These are phyloP conservation scores for Pouteria campechiana DNA, from an alignment of 179 eudicot genomes.

Conservation along the genomic window DNA sequence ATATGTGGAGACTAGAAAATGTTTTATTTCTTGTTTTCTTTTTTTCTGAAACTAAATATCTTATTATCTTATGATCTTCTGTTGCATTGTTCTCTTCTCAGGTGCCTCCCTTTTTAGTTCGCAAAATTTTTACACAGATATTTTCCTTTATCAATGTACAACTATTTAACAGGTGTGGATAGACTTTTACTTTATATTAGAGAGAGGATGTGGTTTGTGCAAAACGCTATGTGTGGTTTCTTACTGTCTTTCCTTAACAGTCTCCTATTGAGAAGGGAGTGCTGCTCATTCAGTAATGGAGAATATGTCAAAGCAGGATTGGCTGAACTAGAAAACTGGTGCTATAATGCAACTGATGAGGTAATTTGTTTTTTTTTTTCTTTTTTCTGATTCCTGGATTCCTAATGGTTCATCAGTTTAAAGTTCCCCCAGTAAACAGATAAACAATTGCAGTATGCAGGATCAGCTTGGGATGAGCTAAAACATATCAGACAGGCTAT, in stretches of 20 bases:
- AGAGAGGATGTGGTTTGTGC: background rate
- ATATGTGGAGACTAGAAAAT: too few species aligned
- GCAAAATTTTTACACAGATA: constrained; percentile 69
- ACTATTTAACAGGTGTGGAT: constrained; percentile 71
- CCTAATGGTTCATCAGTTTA: background rate
- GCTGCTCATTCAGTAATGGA: constrained; percentile 64
- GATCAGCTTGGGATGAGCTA: constrained; percentile 87
- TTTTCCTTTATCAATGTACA: constrained; percentile 87
- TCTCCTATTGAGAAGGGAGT: constrained; percentile 53
- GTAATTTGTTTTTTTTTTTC: constrained; percentile 8
- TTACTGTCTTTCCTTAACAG: constrained; percentile 18
- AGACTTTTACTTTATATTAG: background rate
- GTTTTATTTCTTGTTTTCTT: too few species aligned
- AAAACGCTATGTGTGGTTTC: too few species aligned
- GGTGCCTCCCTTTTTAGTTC: constrained; percentile 80
- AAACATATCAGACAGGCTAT: constrained; percentile 88
- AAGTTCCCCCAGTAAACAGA: constrained; percentile 6
- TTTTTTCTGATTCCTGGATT: background rate
- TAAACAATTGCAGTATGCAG: constrained; percentile 51
- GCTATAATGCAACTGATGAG: constrained; percentile 51
- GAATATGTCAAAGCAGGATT: constrained; percentile 65
- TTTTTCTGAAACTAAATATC: too few species aligned
- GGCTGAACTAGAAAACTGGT: constrained; percentile 60
- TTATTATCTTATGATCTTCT: too few species aligned
- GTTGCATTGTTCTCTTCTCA: constrained; percentile 25